Percentiles rank a stretch among this genome's conserved stretches.
Conservation (phyloP, 495 filamentous ascomycete species). For the Xylaria bambusicola region DNA sequence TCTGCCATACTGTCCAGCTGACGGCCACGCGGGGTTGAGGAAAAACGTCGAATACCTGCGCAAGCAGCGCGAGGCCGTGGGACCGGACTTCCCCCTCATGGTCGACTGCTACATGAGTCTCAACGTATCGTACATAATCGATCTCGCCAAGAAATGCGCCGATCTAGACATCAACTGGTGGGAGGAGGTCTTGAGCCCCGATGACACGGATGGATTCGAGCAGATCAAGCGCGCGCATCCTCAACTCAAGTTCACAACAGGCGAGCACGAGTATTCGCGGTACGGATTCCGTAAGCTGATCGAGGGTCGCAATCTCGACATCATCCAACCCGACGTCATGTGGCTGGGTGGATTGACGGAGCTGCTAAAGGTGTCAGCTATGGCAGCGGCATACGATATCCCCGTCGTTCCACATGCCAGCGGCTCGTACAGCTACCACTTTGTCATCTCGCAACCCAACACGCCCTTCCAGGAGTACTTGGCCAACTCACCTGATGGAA, state of each 20-base stretch:
- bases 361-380: conserved; percentile 81
- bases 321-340: conserved; percentile 95
- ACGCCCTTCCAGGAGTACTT: conserved; percentile 94
- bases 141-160: conserved; percentile 76
- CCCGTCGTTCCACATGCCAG: conserved; percentile 93
- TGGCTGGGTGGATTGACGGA: conserved; percentile 94
- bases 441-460: conserved; percentile 86
- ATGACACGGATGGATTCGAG: conserved; percentile 87
- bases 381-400: conserved; percentile 89
- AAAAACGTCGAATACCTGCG: conserved; percentile 89
- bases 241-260: conserved; percentile 89
- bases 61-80: conserved; percentile 79
- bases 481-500: conserved; percentile 86
- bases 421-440: conserved; percentile 93
- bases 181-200: conserved; percentile 88
- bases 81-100: conserved; percentile 87
- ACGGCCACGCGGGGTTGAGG: conserved; percentile 74
- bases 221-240: conserved; percentile 88
- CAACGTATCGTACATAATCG: conserved; percentile 88
- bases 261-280: conserved; percentile 90
- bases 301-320: conserved; percentile 87
- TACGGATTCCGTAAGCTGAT: conserved; percentile 94
- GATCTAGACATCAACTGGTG: conserved; percentile 93
- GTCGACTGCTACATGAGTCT: conserved; percentile 97
- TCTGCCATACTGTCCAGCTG: conserved; percentile 83